Percentiles rank a stretch among this genome's conserved stretches.
Conservation (phyloP, 2,329 filamentous ascomycete genomes). For the Dothiorella sarmentorum region DNA sequence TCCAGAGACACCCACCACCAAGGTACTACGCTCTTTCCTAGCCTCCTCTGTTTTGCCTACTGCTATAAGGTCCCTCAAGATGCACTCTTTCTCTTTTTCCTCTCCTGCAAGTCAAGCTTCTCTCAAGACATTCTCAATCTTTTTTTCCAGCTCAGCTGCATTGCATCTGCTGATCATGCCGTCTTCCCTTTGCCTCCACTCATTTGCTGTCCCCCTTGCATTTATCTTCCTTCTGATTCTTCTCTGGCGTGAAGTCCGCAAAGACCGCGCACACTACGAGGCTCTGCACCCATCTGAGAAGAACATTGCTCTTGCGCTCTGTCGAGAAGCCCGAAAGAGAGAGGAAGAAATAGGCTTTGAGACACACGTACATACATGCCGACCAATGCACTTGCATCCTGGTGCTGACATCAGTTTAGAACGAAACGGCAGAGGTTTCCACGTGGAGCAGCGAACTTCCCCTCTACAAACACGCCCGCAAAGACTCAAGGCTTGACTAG, state of each 20-base stretch:
- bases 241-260: conserved; percentile 8
- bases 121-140: neutral
- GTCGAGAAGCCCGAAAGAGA: conserved; percentile 5
- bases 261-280: conserved; percentile 13
- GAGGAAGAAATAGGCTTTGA: conserved; percentile 16
- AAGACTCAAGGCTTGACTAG: conserved; percentile 10
- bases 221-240: conserved; percentile 14
- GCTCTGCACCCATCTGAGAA: conserved; percentile 11
- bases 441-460: neutral
- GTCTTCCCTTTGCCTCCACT: conserved; percentile 1
- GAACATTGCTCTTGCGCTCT: conserved; percentile 5
- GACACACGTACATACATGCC: neutral
- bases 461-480: conserved; percentile 1
- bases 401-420: neutral
- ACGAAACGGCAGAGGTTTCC: neutral
- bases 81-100: neutral
- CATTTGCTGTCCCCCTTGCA: conserved; percentile 13
- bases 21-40: conserved; percentile 13
- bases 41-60: conserved; percentile 5
- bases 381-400: neutral
- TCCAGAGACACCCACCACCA: conserved; percentile 9
- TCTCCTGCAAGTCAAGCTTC: neutral
- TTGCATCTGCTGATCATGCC: conserved; percentile 9
- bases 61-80: neutral
- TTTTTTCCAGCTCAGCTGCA: neutral